Evolutionary conservation across 192 early-diverging fungal genomes (phyloP).

Genomic region (Podila horticola): DNA sequence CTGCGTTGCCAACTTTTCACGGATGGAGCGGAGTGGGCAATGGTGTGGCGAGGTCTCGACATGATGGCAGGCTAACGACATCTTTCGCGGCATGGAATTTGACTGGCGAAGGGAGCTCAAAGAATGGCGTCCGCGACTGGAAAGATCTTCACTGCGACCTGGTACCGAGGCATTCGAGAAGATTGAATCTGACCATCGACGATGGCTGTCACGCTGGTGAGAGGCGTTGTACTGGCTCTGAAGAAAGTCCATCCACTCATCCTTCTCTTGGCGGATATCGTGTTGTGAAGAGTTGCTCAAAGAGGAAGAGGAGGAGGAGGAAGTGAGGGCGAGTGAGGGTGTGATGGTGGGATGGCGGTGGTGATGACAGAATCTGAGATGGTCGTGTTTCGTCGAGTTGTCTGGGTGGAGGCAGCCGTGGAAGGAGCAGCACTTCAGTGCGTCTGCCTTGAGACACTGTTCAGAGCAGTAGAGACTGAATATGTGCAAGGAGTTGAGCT

Average conservation of each 20-base stretch:
- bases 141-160: neutral
- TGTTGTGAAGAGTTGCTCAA: neutral
- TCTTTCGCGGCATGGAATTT: neutral
- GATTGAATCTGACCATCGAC: neutral
- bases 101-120: neutral
- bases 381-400: neutral
- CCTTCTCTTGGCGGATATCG: neutral
- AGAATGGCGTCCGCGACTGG: neutral
- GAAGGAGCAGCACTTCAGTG: constrained; percentile 8
- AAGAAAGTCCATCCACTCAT: constrained; percentile 15
- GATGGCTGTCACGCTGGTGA: neutral
- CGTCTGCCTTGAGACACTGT: constrained; percentile 4
- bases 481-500: neutral
- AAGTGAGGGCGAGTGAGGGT: neutral
- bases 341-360: neutral
- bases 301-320: neutral
- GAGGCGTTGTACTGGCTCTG: constrained; percentile 9
- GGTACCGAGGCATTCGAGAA: neutral
- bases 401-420: constrained; percentile 2
- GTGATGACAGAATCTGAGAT: neutral
- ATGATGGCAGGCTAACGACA: neutral
- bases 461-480: constrained; percentile 12
- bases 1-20: neutral
- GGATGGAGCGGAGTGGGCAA: neutral
- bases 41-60: neutral